Conservation (phyloP, 2,329 filamentous ascomycete species). For the Aspergillus ochraceus region DNA sequence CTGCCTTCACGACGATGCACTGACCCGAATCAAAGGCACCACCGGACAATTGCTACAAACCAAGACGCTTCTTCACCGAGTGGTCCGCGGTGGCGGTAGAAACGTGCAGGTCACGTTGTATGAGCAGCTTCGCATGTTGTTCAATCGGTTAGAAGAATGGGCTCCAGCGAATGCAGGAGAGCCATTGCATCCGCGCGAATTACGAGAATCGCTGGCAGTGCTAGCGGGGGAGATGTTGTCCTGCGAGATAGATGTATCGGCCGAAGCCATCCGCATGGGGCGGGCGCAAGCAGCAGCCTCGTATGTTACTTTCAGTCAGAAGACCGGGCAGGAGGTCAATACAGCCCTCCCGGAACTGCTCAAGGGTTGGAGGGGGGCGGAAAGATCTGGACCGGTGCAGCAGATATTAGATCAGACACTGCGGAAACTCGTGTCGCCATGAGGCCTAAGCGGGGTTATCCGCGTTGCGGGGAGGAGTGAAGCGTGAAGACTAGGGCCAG, state of each 20-base stretch:
- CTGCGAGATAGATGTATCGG: constrained; percentile 33
- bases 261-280: constrained; percentile 38
- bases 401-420: constrained; percentile 35
- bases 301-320: constrained; percentile 31
- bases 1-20: neutral
- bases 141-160: constrained; percentile 30
- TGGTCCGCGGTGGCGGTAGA: constrained; percentile 33
- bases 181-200: constrained; percentile 21
- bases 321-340: constrained; percentile 20
- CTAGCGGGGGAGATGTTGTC: constrained; percentile 33
- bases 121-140: constrained; percentile 34
- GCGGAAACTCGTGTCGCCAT: constrained; percentile 8
- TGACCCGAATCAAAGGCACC: constrained; percentile 27
- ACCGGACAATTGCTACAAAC: constrained; percentile 31
- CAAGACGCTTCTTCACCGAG: constrained; percentile 29
- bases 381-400: constrained; percentile 41
- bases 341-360: constrained; percentile 25
- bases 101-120: constrained; percentile 37
- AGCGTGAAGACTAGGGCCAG: neutral
- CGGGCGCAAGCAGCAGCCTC: constrained; percentile 37
- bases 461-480: constrained; percentile 1
- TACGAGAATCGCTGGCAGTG: constrained; percentile 27
- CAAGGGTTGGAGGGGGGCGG: constrained; percentile 36
- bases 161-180: constrained; percentile 14
- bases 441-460: constrained; percentile 1